These are phyloP conservation scores for Lycium ferocissimum DNA, from an alignment of 257 asterid species.

Conservation along the genomic window DNA sequence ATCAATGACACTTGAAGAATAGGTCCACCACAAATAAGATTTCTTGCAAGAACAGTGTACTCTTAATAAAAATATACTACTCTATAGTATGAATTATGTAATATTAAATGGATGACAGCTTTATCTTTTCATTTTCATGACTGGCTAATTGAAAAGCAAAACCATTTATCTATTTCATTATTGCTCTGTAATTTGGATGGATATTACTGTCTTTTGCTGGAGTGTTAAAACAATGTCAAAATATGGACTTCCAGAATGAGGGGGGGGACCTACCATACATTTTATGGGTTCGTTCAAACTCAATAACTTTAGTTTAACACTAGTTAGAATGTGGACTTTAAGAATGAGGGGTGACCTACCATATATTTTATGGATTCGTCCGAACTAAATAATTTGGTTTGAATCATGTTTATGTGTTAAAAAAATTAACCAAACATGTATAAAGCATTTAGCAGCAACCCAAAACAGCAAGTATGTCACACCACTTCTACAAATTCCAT, in stretches of 20 bases:
- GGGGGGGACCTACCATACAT: background rate
- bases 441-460: too few relatives aligned
- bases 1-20: conserved; percentile 3
- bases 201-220: background rate
- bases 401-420: too few relatives aligned
- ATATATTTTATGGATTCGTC: too few relatives aligned
- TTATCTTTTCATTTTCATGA: background rate
- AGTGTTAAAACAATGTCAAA: conserved; percentile 4
- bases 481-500: too few relatives aligned
- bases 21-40: conserved; percentile 21
- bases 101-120: conserved; percentile 8
- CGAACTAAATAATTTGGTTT: too few relatives aligned
- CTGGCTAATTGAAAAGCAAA: conserved; percentile 8
- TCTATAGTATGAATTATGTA: conserved; percentile 13
- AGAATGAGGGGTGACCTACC: too few relatives aligned
- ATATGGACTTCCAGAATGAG: background rate
- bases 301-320: background rate
- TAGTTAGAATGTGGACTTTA: too few relatives aligned
- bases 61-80: background rate
- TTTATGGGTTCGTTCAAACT: background rate
- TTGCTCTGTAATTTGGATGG: conserved; percentile 10
- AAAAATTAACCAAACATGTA: too few relatives aligned
- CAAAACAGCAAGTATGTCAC: too few relatives aligned
- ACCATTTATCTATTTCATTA: conserved; percentile 25
- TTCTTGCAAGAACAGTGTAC: background rate